Percentiles rank a stretch among this genome's conserved stretches.
Conservation (phyloP, 331 rosid species). For the Ulmus americana region DNA sequence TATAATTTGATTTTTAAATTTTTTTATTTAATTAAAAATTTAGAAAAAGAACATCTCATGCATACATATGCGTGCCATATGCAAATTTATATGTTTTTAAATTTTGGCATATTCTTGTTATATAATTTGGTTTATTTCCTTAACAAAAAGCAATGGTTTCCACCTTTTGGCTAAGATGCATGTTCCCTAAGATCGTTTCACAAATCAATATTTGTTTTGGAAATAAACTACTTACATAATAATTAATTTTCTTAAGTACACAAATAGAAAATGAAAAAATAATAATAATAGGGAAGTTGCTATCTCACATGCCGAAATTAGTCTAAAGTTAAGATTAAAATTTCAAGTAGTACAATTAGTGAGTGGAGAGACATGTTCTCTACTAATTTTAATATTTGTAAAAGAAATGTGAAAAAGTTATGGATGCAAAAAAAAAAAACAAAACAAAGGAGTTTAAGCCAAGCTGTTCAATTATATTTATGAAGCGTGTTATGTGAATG, state of each 20-base stretch:
- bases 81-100: neutral
- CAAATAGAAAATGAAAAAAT: neutral
- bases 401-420: too few relatives aligned
- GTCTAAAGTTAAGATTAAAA: neutral
- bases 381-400: neutral
- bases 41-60: neutral
- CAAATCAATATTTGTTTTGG: neutral
- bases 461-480: conserved; percentile 38
- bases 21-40: too few relatives aligned
- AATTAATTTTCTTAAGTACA: neutral
- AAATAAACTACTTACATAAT: neutral
- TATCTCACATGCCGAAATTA: conserved; percentile 9
- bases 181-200: conserved; percentile 19
- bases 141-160: conserved; percentile 1
- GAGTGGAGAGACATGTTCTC: conserved; percentile 30
- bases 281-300: conserved; percentile 8
- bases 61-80: conserved; percentile 6
- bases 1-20: too few relatives aligned
- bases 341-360: conserved; percentile 2
- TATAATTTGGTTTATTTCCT: neutral
- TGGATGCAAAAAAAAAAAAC: neutral
- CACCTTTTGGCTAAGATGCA: neutral
- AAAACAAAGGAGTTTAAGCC: conserved; percentile 32
- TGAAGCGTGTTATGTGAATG: conserved; percentile 42
- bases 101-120: neutral